Conservation (phyloP, 148 eudicot genomes). For the Beta vulgaris region DNA sequence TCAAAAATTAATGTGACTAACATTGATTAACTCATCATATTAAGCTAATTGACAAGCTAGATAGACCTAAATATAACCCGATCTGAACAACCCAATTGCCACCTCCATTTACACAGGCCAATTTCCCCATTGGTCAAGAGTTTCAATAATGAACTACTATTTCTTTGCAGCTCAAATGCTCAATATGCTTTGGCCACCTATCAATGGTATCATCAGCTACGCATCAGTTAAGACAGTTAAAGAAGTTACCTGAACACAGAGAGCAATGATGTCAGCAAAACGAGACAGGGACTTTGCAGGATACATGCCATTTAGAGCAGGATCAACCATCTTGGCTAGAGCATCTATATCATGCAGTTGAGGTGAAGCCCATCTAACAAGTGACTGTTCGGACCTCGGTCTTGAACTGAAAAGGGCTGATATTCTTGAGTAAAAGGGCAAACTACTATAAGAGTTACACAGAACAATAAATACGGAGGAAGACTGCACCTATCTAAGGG, state of each 20-base stretch:
- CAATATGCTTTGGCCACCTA: background rate
- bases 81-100: no score
- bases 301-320: constrained; percentile 89
- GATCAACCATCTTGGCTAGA: constrained; percentile 90
- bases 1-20: no score
- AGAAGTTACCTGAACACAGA: constrained; percentile 85
- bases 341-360: constrained; percentile 98
- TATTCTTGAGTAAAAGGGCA: constrained; percentile 4
- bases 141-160: no score
- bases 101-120: no score
- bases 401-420: constrained; percentile 60
- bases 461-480: constrained; percentile 4
- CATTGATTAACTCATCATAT: no score
- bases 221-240: background rate
- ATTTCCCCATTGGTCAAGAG: no score
- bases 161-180: background rate
- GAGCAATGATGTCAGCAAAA: constrained; percentile 89
- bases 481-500: constrained; percentile 84
- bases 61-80: no score
- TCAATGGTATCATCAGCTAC: background rate
- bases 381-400: constrained; percentile 89
- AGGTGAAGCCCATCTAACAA: constrained; percentile 98
- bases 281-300: constrained; percentile 96
- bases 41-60: no score
- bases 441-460: background rate